Evolutionary conservation across 495 filamentous ascomycete species (phyloP), one percentile per base, ranked within the genome.

Genomic region (Darksidea phi): DNA sequence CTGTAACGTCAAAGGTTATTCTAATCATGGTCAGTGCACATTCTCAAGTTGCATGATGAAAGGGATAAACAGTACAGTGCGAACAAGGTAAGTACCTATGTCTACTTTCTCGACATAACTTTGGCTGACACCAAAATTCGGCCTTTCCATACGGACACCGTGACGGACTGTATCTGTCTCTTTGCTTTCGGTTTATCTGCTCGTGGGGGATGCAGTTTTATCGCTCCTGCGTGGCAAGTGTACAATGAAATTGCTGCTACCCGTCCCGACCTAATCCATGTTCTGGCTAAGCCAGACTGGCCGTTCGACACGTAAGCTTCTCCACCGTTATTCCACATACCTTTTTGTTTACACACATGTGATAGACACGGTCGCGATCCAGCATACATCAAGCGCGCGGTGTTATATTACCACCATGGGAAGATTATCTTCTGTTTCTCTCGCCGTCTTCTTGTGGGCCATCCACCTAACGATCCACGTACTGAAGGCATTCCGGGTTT

Each of bases 91-190:
- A n/a, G n/a, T n/a, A 48, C 18, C 43, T 17, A 48, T 23, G 43
- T 48, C 6, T 10, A 48, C 8, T 7, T 10, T 48, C 43, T 48
- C 43, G 43, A 17, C 8, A n/a, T 8, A 6, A 23, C 18, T 23
- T 10, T 48, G 8, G 8, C 43, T 8, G 43, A 48, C 17, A 10
- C 32, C 15, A n/a, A 51, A 18, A 63, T 63, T 13, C 78, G 80
- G 20, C 42, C 48, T 0, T 90, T 90, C 67, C 88, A 90, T 60
- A 91, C n/a, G n/a, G n/a, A 87, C 0, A 87, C 90, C 69, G 74
- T 77, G 6, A 84, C 85, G 0, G 88, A 90, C 61, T 79, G 89
- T 12, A 72, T 90, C 20, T 82, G 83, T 0, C 72, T 89, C 0
- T 84, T 86, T 34, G 77, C 75, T 1, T 71, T 86, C 1, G 76